Conservation (phyloP, 192 early-diverging fungal genomes). For the Coemansia sp. region DNA sequence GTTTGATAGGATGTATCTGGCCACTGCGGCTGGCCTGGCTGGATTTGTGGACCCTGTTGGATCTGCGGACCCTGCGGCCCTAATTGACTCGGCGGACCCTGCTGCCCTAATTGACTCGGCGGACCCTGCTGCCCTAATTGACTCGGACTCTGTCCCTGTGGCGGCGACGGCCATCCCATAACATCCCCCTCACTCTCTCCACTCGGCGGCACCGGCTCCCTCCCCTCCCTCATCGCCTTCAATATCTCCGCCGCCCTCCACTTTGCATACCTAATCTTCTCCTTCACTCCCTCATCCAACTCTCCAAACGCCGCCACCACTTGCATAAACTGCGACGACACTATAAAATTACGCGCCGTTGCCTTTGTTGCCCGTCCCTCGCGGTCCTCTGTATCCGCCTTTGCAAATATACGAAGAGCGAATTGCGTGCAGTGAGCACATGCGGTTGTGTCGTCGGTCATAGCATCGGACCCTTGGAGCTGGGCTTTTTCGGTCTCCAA, state of each 20-base stretch:
- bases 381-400: slow-evolving; percentile 91
- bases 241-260: slow-evolving; percentile 95
- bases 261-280: slow-evolving; percentile 95
- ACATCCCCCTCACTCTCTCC: slow-evolving; percentile 22
- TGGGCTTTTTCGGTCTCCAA: slow-evolving; percentile 79
- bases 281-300: slow-evolving; percentile 62
- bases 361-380: slow-evolving; percentile 73
- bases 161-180: slow-evolving; percentile 2
- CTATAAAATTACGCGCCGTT: slow-evolving; percentile 88
- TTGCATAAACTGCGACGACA: slow-evolving; percentile 87
- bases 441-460: slow-evolving; percentile 74
- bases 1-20: neutral
- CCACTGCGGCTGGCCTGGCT: neutral
- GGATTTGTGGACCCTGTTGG: neutral
- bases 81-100: neutral
- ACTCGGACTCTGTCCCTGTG: neutral
- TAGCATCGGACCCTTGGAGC: slow-evolving; percentile 63
- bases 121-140: neutral
- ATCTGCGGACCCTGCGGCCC: neutral
- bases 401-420: slow-evolving; percentile 83
- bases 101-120: neutral
- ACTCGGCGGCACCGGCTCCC: slow-evolving; percentile 62
- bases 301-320: slow-evolving; percentile 81
- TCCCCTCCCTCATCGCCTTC: slow-evolving; percentile 85
- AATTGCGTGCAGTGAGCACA: slow-evolving; percentile 85